Conservation (phyloP, 345 rosid species). For the Lumnitzera littorea region DNA sequence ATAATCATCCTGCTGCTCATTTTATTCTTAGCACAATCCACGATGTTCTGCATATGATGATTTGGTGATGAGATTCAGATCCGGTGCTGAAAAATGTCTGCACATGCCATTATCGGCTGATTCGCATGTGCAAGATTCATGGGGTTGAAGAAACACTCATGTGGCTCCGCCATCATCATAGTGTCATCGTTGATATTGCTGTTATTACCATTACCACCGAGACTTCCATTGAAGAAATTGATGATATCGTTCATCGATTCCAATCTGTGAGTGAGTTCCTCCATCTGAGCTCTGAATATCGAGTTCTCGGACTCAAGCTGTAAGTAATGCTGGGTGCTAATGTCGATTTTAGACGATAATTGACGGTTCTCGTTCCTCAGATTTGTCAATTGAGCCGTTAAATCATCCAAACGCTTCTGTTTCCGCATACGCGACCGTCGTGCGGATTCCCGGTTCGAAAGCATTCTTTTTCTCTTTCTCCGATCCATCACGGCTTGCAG, state of each 20-base stretch:
- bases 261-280: constrained; percentile 61
- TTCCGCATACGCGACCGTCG: constrained; percentile 88
- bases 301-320: constrained; percentile 67
- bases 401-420: constrained; percentile 78
- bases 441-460: constrained; percentile 92
- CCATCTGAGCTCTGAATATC: constrained; percentile 57
- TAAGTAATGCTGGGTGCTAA: constrained; percentile 47
- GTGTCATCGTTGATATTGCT: neutral
- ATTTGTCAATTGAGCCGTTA: constrained; percentile 44
- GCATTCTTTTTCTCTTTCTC: constrained; percentile 83
- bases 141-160: constrained; percentile 16
- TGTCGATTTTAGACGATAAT: constrained; percentile 44
- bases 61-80: no score
- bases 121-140: constrained; percentile 34
- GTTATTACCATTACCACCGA: constrained; percentile 7
- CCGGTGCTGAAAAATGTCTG: constrained; percentile 40
- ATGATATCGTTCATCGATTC: constrained; percentile 65
- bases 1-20: no score
- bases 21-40: no score
- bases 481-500: constrained; percentile 51
- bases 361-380: constrained; percentile 51
- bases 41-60: no score
- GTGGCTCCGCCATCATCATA: no score
- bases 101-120: constrained; percentile 64
- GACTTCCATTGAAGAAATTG: constrained; percentile 24